Conservation (phyloP, 768 basidiomycete species). For the Naganishia onofrii region DNA sequence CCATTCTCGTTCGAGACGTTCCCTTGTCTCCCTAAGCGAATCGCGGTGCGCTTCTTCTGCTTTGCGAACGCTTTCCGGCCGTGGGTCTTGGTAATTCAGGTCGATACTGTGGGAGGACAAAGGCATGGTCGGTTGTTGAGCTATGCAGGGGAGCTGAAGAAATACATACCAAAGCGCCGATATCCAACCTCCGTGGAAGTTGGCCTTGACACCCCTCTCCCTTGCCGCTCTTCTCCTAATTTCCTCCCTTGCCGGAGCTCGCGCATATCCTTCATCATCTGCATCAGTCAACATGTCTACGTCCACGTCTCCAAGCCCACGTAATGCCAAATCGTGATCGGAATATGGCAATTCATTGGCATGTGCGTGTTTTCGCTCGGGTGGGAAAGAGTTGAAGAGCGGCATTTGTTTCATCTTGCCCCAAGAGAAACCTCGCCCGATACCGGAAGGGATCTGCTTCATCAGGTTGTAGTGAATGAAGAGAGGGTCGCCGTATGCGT, state of each 20-base stretch:
- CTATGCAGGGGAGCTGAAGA: background rate
- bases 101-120: slow-evolving; percentile 38
- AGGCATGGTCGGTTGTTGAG: too few species aligned
- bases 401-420: slow-evolving; percentile 47
- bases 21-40: background rate
- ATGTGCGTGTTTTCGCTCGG: slow-evolving; percentile 37
- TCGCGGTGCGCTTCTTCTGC: slow-evolving; percentile 28
- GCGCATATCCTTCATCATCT: slow-evolving; percentile 40
- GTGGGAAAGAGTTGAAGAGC: slow-evolving; percentile 42
- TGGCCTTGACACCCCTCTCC: slow-evolving; percentile 43
- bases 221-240: slow-evolving; percentile 43
- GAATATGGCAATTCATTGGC: slow-evolving; percentile 35
- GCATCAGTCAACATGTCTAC: slow-evolving; percentile 50
- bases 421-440: slow-evolving; percentile 46
- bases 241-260: slow-evolving; percentile 42
- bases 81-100: slow-evolving; percentile 44
- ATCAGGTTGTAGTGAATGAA: slow-evolving; percentile 55
- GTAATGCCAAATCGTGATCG: slow-evolving; percentile 28
- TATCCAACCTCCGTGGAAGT: slow-evolving; percentile 47
- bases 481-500: slow-evolving; percentile 42
- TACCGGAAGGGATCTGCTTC: slow-evolving; percentile 52
- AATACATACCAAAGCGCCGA: slow-evolving; percentile 45
- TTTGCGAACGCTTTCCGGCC: slow-evolving; percentile 33
- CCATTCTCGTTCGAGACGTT: slow-evolving; percentile 20
- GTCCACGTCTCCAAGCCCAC: slow-evolving; percentile 45